Base-by-base conservation (phyloP, 2,329 filamentous ascomycete genomes). In the Boeremia lycopersici region DNA sequence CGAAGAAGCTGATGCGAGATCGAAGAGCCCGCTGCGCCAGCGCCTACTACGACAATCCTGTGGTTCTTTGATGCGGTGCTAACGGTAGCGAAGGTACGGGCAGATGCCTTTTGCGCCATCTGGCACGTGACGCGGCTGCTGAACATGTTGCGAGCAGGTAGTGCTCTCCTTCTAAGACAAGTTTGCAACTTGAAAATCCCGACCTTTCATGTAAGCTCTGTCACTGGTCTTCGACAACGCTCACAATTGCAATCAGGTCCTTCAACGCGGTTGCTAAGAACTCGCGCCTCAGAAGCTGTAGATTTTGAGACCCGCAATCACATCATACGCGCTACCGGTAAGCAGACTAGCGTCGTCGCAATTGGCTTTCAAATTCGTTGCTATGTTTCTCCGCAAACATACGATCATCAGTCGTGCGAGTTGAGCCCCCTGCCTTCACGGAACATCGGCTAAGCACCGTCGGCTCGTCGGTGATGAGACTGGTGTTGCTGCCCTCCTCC, bases 1-100 rank as follows among this genome's bases (percentile, higher is more conserved):
- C 80, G 80, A 3, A 89, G 80, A 3, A 91, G 81, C 75, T 90
- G 88, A 65, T 89, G 86, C 64, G 85, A 85, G 65, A 89, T 82
- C 1, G 84, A 75, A 13, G 89, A 73, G 43, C 88, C 88, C 33
- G 87, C 88, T 11, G 84, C 79, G 29, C 88, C 88, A 47, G 83
- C 87, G 44, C 88, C 88, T 26, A 90, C 78, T 2, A 90, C 81
- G 11, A 89, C 85, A 13, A 90, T 79, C 65, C 82, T 86, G 78
- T 90, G 87, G 60, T 77, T 79, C 46, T 74, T 74, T 28, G 73
- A 67, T 13, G 70, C 63, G 34, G 74, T 65, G 48, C 41, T 62
- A 6, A 64, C 64, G 2, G 68, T 70, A 36, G 70, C 69, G 31
- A 71, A 53, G 11, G 54, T 38, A 26, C 54, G 54, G 10, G 44